Evolutionary conservation across 495 filamentous ascomycete genomes (phyloP).

Genomic region (Hyaloscypha variabilis): DNA sequence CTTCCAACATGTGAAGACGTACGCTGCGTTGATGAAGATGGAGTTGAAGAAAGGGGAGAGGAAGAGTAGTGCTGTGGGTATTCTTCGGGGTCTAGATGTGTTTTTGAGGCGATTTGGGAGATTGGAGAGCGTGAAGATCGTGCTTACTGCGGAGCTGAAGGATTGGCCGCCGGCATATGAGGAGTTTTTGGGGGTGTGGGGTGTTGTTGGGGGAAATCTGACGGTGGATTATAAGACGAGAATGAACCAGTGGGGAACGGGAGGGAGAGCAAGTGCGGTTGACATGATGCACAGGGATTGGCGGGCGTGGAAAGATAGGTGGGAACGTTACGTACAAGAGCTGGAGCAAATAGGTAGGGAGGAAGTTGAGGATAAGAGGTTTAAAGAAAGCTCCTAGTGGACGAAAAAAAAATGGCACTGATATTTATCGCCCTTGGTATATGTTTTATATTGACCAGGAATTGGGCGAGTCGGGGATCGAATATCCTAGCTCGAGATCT

Average conservation of each 20-base stretch:
- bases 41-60: not conserved
- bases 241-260: too few relatives aligned
- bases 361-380: not conserved
- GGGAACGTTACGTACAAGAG: not conserved
- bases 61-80: not conserved
- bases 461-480: too few relatives aligned
- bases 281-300: not conserved
- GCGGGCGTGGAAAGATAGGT: not conserved
- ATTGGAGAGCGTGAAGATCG: not conserved
- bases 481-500: too few relatives aligned
- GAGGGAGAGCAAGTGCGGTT: not conserved
- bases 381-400: too few relatives aligned
- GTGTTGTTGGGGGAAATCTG: not conserved
- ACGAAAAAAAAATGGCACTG: too few relatives aligned
- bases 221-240: not conserved
- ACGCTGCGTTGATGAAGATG: not conserved
- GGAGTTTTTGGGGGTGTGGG: not conserved
- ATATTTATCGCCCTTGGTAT: too few relatives aligned
- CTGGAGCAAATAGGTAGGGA: not conserved
- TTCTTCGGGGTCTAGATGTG: not conserved
- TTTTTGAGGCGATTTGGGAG: not conserved
- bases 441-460: too few relatives aligned
- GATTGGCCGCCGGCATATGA: not conserved
- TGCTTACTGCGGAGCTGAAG: not conserved
- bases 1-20: not conserved